Base-by-base conservation (phyloP, 495 filamentous ascomycete species). In the Ramalina intermedia region DNA sequence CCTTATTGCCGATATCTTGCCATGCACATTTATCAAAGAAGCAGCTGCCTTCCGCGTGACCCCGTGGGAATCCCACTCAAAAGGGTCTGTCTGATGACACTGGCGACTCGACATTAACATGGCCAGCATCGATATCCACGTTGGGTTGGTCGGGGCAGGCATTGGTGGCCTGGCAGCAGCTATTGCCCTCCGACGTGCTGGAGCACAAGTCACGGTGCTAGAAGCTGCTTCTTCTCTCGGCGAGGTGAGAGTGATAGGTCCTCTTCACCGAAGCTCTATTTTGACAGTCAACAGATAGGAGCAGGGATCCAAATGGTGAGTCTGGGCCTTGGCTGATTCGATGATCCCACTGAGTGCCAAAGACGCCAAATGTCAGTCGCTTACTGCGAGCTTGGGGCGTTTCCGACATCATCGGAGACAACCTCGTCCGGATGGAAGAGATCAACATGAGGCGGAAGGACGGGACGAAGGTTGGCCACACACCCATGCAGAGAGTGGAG, bases 111-210 rank as follows among this genome's bases (percentile, higher is more conserved):
- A 41, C 8, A 17, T 12, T 9, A 26, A 5, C 20, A 52, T 52
- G 49, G 43, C 35, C 11, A 12, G 16, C 14, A 16, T 37, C 18
- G 36, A 41, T 21, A 47, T 77, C 9, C 64, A 66, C 27, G 61
- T 80, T 44, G 68, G 76, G 26, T 68, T 86, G 3, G 66, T 82
- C 18, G 82, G 82, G 16, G 82, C 79, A 7, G 82, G 82, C 16
- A 75, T 86, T 29, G 78, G 78, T n/a, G 82, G 82, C 6, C 67
- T 87, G 41, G 73, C 74, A 9, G 73, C 74, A 2, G 78, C 79
- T 1, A 81, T 84, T 51, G 66, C 80, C 9, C 66, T 78, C 23
- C 69, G 71, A 11, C 73, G 82, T 21, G 72, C 79, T n/a, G 81
- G 81, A 35, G 80, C 84, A 56, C 54, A 63, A 4, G 80, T 85